These are phyloP conservation scores for Malus fusca DNA, from an alignment of 306 rosid species.

Conservation along the genomic window DNA sequence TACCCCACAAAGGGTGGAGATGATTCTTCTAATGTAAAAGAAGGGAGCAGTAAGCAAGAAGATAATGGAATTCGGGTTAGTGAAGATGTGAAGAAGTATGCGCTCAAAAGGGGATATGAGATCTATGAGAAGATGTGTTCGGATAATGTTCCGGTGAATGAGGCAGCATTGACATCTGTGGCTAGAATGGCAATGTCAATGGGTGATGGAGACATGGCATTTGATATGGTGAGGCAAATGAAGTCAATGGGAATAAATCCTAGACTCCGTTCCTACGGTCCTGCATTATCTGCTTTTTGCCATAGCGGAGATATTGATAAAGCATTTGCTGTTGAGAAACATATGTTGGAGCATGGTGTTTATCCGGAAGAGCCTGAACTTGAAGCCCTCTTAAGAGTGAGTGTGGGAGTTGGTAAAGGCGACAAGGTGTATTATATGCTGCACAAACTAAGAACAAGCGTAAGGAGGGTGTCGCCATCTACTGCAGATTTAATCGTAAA, in stretches of 20 bases:
- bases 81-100: conserved; percentile 66
- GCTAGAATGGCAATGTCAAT: conserved; percentile 95
- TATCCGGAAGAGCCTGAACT: conserved; percentile 89
- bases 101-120: conserved; percentile 64
- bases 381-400: conserved; percentile 60
- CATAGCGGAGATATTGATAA: conserved; percentile 57
- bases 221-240: conserved; percentile 86
- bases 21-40: conserved; percentile 12
- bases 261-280: conserved; percentile 73
- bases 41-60: conserved; percentile 23
- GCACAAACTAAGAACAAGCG: conserved; percentile 62
- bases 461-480: conserved; percentile 52
- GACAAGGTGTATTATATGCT: conserved; percentile 77
- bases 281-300: conserved; percentile 68
- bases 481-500: conserved; percentile 53
- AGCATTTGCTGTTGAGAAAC: conserved; percentile 76
- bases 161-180: conserved; percentile 87
- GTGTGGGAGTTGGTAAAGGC: conserved; percentile 42
- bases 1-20: conserved; percentile 8
- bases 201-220: conserved; percentile 82
- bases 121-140: conserved; percentile 60
- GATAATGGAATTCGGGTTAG: conserved; percentile 36
- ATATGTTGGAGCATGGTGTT: conserved; percentile 81
- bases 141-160: conserved; percentile 61
- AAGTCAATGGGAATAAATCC: conserved; percentile 72